Base-by-base conservation (phyloP, 768 basidiomycete genomes). In the Russula abietina region DNA sequence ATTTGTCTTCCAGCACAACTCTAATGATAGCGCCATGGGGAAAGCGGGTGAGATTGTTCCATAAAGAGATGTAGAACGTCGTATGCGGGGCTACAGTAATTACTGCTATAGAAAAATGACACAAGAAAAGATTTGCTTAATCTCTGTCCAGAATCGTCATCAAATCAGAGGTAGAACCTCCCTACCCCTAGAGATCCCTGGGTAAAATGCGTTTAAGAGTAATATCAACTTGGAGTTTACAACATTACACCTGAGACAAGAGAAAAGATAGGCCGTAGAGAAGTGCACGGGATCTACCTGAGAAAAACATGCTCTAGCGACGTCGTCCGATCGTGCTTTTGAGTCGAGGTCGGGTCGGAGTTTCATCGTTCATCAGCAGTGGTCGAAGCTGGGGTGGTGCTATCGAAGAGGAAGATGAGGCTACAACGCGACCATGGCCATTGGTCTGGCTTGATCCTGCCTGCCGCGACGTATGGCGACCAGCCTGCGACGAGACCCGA, bases 291-390 rank as follows among this genome's bases (percentile, higher is more conserved):
- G 14, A 49, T 39, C 28, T 28, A 57, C 43, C 14, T 41, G 30
- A 22, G n/a, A 12, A 11, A 36, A 45, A 36, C 49, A 36, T 32
- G 16, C 52, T 67, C 71, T 75, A 84, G 67, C 84, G 81, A 73
- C 80, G 75, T 51, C 82, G 78, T 64, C 75, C 73, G 48, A 73
- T 71, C 24, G 71, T 71, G 46, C 73, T 74, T 66, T 81, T 79
- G 71, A 78, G 74, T 60, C 85, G 80, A 22, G 85, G 83, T 59
- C 84, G 76, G 26, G 86, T 86, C 41, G 86, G 85, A 1, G 84
- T 85, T 69, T 86, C 84, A 60, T 81, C 79, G 57, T 69, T 75
- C 28, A 73, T 55, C 26, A 74, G 75, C 17, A 77, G 74, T 45
- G 75, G 72, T 49, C 77, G 76, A 57, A 73, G 69, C 46, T 75